Base-by-base conservation (phyloP, 768 basidiomycete genomes). In the Strobilomyces confusus region DNA sequence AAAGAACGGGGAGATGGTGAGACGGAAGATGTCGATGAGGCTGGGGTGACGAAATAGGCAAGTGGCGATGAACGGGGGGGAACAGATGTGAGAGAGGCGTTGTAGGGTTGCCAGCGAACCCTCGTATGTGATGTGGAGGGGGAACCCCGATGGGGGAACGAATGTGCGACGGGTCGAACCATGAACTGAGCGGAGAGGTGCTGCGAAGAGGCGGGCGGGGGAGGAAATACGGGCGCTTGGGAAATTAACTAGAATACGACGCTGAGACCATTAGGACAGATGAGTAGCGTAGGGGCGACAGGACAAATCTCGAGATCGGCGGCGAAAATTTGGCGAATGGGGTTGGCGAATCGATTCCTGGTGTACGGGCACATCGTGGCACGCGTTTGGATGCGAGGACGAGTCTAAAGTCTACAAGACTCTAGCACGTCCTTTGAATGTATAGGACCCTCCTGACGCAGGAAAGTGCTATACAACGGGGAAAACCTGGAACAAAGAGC, bases 41-140 rank as follows among this genome's bases (percentile, higher is more conserved):
- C 69, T 6, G 85, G 85, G 52, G 86, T 86, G 70, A 80, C 72
- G 55, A 82, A 75, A 75, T 77, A 80, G 23, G 58, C 23, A 37
- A 75, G 60, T 41, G 71, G 64, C 41, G 73, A 59, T 36, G 73
- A 65, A 30, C 64, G 68, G 47, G 69, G 52, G 44, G 69, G 56
- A 42, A 78, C 63, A 52, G 73, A 66, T 42, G 71, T 71, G 49
- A 71, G 65, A 49, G 77, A 68, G 48, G 81, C 66, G 58, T 75
- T 72, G 69, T 90, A 92, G 60, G 89, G 89, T 73, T 90, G 89
- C 88, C 89, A 91, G 62, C 89, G 84, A 61, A 83, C 75, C 68
- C 86, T 75, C 46, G 84, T 73, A 60, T 87, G 82, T 54, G 86
- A 75, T 1, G 82, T 79, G 20, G 68, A 72, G 56, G 83, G 80